These are phyloP conservation scores for Sugiyamaella valdiviana DNA, from an alignment of 805 yeast species.

Conservation along the genomic window DNA sequence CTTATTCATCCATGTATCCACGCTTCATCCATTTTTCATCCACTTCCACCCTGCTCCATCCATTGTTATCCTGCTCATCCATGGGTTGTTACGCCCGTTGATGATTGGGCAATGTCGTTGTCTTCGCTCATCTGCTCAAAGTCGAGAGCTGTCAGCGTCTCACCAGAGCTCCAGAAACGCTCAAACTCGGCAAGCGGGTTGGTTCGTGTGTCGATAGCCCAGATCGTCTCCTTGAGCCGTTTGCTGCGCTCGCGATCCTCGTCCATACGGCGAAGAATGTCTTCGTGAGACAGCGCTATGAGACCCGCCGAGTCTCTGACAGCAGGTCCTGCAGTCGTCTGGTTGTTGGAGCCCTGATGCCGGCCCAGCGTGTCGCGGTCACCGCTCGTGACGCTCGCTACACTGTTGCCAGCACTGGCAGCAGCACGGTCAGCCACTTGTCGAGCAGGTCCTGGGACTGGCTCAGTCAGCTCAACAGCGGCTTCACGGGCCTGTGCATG, in stretches of 20 bases:
- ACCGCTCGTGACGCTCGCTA: background rate
- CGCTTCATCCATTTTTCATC: too few relatives aligned
- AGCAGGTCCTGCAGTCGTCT: background rate
- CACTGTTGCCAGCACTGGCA: background rate
- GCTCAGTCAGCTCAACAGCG: background rate
- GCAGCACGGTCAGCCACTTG: too few relatives aligned
- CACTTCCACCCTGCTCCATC: too few relatives aligned
- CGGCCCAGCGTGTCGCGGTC: too few relatives aligned
- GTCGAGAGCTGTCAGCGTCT: conserved; percentile 41
- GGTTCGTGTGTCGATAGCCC: conserved; percentile 49
- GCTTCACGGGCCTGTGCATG: background rate
- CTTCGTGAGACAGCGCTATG: conserved; percentile 37
- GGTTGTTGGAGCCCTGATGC: conserved; percentile 5
- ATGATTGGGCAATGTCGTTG: conserved; percentile 40
- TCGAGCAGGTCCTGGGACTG: background rate
- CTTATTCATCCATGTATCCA: too few relatives aligned
- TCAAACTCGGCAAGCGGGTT: conserved; percentile 50
- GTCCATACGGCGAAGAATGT: conserved; percentile 74
- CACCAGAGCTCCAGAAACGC: conserved; percentile 35
- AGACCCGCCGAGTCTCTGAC: background rate
- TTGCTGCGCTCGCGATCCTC: conserved; percentile 86
- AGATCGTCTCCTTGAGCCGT: conserved; percentile 68
- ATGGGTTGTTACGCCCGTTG: too few relatives aligned
- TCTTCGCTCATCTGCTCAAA: conserved; percentile 48
- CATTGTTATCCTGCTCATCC: too few relatives aligned